Conservation (phyloP, 1,284 basidiomycete species). For the Naganishia cerealis region DNA sequence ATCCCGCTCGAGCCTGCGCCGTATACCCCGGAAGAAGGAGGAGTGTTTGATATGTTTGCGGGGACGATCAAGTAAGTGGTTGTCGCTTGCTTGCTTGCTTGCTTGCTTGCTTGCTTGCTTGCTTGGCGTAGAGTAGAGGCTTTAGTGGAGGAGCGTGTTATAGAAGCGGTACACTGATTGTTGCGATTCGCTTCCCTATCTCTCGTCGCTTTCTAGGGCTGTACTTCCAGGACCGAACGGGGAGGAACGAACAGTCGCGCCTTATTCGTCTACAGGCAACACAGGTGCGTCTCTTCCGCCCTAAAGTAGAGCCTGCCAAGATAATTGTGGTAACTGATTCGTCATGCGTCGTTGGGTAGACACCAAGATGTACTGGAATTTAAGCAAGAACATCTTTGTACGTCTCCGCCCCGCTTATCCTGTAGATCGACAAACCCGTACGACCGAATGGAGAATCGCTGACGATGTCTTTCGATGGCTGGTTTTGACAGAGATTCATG, state of each 20-base stretch:
- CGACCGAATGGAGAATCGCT: background rate
- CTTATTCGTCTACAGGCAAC: slow-evolving; percentile 42
- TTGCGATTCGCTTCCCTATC: background rate
- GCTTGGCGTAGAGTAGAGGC: no score
- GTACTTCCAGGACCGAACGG: slow-evolving; percentile 44
- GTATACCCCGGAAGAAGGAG: slow-evolving; percentile 44
- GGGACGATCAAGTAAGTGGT: slow-evolving; percentile 47
- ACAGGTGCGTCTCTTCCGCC: slow-evolving; percentile 3
- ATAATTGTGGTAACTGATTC: background rate
- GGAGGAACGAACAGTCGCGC: slow-evolving; percentile 45
- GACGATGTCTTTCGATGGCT: background rate
- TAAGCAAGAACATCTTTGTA: slow-evolving; percentile 48
- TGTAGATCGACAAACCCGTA: no score
- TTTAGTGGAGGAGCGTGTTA: no score
- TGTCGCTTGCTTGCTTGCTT: background rate
- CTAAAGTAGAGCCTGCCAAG: background rate
- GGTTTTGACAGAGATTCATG: slow-evolving; percentile 42
- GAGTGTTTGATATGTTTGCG: slow-evolving; percentile 52
- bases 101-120: background rate
- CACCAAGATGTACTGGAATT: slow-evolving; percentile 53
- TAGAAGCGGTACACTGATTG: no score
- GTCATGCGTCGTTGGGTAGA: slow-evolving; percentile 41
- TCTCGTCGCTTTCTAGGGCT: slow-evolving; percentile 33
- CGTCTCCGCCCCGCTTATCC: background rate
- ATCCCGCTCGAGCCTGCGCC: slow-evolving; percentile 52